Base-by-base conservation (phyloP, 306 rosid genomes). In the Quercus parvula region DNA sequence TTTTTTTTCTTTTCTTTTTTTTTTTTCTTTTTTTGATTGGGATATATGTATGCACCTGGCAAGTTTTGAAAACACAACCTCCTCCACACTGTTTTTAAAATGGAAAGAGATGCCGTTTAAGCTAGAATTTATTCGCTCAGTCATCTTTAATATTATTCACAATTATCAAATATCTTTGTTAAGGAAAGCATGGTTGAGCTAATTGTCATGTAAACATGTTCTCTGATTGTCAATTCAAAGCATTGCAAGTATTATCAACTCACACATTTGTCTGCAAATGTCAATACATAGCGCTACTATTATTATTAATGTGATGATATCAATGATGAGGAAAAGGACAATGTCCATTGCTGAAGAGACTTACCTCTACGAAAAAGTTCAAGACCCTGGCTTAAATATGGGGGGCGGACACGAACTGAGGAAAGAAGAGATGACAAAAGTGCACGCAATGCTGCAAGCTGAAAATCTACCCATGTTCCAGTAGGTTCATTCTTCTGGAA, bases 301-400 rank as follows among this genome's bases (percentile, higher is more conserved):
- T 27, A 68, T 56, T 56, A 20, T 38, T 76, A 73, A 41, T 14
- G 18, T 27, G 18, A 10, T 22, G 58, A 33, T 6, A 11, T 5
- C 8, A 5, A 38, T 25, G 24, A 77, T 74, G 70, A 68, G 41
- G 22, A 46, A 73, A 76, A 74, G 75, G 13, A 54, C 69, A 64
- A 44, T 27, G 61, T 75, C 57, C 56, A 74, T 31, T 54, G 67
- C 54, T 55, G 38, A 56, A 73, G 54, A 77, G 62, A 84, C 64
- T 81, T 89, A 95, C 99, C 99, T 88, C 82, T 86, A 12, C 83
- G 85, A 74, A 92, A 91, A 81, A 95, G 94, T 84, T 89, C 97
- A 66, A 95, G 92, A 81, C 99, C 97, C 89, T 86, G 91, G 67
- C 92, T 81, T 73, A 95, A 82, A 88, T 85, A 83, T 56, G 92